Conservation (phyloP, 2,329 filamentous ascomycete genomes). For the Colletotrichum plurivorum region DNA sequence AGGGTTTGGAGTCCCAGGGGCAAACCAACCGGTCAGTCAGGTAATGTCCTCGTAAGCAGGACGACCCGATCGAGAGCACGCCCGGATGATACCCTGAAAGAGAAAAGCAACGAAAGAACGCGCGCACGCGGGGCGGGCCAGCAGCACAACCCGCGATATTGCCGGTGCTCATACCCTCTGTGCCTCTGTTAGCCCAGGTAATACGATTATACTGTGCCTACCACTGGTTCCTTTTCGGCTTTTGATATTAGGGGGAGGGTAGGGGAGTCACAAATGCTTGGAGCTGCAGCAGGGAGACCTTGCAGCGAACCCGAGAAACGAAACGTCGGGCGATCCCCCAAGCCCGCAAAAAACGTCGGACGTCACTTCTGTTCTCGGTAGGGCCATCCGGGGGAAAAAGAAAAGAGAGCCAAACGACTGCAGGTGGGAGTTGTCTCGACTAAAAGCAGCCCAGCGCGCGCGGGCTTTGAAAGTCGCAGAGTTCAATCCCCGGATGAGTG, state of each 20-base stretch:
- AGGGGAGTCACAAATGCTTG: no score
- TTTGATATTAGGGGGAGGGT: no score
- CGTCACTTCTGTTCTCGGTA: constrained; percentile 40
- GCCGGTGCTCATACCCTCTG: no score
- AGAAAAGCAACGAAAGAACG: constrained; percentile 15
- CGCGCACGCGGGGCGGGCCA: background rate
- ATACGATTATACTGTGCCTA: background rate
- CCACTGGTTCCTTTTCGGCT: no score
- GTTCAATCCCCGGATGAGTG: constrained; percentile 16
- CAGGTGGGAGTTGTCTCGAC: constrained; percentile 14
- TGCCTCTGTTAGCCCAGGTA: background rate
- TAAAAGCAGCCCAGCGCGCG: background rate
- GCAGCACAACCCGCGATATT: no score
- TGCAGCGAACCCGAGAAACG: constrained; percentile 18
- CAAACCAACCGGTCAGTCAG: constrained; percentile 22
- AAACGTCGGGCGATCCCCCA: constrained; percentile 30
- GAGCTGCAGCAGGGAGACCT: constrained; percentile 6
- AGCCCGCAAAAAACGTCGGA: constrained; percentile 19
- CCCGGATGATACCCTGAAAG: background rate
- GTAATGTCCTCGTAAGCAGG: constrained; percentile 27
- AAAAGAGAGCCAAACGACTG: constrained; percentile 1
- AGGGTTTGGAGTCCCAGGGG: constrained; percentile 3
- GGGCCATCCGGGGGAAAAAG: constrained; percentile 33
- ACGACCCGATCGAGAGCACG: background rate
- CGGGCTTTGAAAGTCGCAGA: constrained; percentile 15